Evolutionary conservation across 495 filamentous ascomycete genomes (phyloP).

Genomic region (Cercophora sp.): DNA sequence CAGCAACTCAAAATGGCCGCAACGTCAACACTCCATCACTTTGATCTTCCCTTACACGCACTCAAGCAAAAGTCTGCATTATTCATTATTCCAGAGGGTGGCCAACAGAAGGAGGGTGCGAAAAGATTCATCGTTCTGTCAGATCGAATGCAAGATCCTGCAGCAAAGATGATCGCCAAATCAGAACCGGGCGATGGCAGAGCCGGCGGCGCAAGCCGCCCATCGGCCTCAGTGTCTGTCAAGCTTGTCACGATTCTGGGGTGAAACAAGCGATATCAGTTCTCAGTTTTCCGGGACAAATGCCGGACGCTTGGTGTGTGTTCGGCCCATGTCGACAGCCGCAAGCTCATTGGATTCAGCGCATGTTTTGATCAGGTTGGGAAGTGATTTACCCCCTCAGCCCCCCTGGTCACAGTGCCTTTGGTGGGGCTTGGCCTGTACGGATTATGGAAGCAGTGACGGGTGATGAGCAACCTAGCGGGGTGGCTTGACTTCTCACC

Average conservation of each 20-base stretch:
- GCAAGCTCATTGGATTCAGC: neutral
- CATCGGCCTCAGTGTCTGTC: constrained; percentile 3
- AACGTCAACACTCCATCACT: neutral
- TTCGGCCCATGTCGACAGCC: neutral
- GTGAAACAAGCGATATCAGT: constrained; percentile 4
- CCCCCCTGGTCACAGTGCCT: neutral
- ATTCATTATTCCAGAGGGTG: no score
- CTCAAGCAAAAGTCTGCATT: no score
- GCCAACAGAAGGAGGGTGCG: neutral
- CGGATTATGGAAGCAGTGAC: no score
- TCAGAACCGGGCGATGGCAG: constrained; percentile 10
- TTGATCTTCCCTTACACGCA: no score
- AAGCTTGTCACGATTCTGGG: neutral
- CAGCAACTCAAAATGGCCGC: neutral
- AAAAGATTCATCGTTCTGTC: neutral
- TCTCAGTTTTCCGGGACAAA: constrained; percentile 3
- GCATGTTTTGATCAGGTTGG: constrained; percentile 1
- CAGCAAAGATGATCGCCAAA: constrained; percentile 7
- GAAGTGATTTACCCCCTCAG: constrained; percentile 1
- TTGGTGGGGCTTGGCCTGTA: neutral
- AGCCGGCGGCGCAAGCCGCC: neutral
- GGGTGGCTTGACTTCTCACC: neutral
- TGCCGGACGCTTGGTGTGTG: neutral
- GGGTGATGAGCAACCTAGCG: neutral
- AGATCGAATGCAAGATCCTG: constrained; percentile 7